Conservation (phyloP, 139 green algal species). For the Zygnema cylindricum region DNA sequence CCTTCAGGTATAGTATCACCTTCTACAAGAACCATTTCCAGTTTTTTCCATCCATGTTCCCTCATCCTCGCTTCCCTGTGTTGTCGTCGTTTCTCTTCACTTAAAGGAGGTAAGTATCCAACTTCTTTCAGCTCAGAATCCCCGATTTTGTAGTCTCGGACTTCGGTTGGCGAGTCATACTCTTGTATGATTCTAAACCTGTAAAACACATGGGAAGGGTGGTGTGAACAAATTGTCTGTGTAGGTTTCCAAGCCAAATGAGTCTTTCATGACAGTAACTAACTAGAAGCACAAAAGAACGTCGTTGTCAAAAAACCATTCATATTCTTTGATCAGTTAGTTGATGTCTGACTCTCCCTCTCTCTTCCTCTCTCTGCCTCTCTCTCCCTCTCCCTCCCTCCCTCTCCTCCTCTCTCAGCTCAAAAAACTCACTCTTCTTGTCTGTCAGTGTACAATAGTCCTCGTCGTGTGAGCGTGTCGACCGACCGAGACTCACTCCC, state of each 20-base stretch:
- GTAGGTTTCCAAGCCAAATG: too few species aligned
- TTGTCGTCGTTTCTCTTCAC: slow-evolving; percentile 22
- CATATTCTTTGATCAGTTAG: too few species aligned
- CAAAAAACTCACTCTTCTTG: not conserved
- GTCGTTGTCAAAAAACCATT: too few species aligned
- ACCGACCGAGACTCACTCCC: not conserved
- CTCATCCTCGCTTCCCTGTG: slow-evolving; percentile 6
- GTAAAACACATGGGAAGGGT: too few species aligned
- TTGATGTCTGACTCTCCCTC: too few species aligned
- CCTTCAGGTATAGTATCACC: slow-evolving; percentile 17
- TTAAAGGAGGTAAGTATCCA: slow-evolving; percentile 11
- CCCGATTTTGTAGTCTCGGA: slow-evolving; percentile 31
- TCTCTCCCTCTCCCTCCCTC: too few species aligned
- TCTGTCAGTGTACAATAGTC: not conserved
- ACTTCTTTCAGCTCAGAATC: slow-evolving; percentile 14
- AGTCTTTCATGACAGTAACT: too few species aligned
- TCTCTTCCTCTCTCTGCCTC: too few species aligned
- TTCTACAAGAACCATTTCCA: slow-evolving; percentile 35
- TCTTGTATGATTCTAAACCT: slow-evolving; percentile 31
- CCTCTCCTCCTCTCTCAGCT: not conserved
- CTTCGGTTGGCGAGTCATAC: slow-evolving; percentile 24
- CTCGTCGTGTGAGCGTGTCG: not conserved
- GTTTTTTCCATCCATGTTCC: slow-evolving; percentile 44
- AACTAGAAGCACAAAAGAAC: too few species aligned
- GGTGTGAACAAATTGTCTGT: too few species aligned